Base-by-base conservation (phyloP, 192 early-diverging fungal genomes). In the Coemansia sp. region DNA sequence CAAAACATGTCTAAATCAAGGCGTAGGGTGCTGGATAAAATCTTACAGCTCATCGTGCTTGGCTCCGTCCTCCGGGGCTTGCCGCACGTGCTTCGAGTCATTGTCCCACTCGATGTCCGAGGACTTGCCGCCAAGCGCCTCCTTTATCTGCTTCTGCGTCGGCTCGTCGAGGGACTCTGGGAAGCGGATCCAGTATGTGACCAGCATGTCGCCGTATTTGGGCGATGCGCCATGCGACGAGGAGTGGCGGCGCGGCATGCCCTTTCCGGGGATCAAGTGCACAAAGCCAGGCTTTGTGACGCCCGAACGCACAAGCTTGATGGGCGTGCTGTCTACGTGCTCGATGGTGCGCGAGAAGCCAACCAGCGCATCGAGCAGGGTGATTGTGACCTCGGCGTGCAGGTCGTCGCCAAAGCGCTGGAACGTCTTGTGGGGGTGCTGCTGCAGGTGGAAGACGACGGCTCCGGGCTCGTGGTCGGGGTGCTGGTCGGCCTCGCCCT, bases 401-500 rank as follows among this genome's bases (percentile, higher is more conserved):
- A 94, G 77, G 65, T 90, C 52, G 45, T 87, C 68, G 37, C 88
- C 92, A 20, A 83, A 70, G 38, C 94, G 80, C 36, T 81, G 78
- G 55, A 92, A 98, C 14, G 70, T 60, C 17, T 73, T 50, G 56
- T 99, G 89, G 8, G 87, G 82, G 38, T 72, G 53, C 37, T 87
- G 84, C 14, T 58, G 58, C 19, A 98, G 27, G 8, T 67, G 80
- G 73, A 99, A 95, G 26, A 92, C 67, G 13, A 96, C 76, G 25
- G 95, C 85, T 5, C 97, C 97, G 9, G 95, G 83, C 34, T 87
- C 78, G 11, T 80, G 70, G 50, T 98, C 97, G 9, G 97, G 97
- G 18, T 80, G 79, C 72, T 97, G 87, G 70, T 99, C 94, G 11
- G 76, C 87, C 67, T 94, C 95, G 29, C 85, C 77, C 36, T 98